A percentile compares a stretch with the other conserved stretches of the same genome.
phyloP scores from a whole-genome alignment of 1,284 basidiomycete genomes.

The Heterobasidion occidentale region DNA sequence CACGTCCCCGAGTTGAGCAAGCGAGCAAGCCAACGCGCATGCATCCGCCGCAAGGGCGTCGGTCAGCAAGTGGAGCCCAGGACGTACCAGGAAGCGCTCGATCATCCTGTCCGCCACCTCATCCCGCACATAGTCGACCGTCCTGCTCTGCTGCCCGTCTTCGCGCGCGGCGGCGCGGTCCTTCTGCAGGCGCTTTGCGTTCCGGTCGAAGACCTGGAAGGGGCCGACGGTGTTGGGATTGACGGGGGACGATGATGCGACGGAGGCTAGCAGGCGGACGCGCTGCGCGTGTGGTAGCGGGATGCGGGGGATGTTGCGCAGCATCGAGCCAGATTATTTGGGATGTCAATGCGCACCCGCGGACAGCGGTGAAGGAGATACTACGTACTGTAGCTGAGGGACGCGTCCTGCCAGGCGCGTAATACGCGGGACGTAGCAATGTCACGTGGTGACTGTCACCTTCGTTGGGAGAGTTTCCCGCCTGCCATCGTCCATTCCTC shows the following conservation, averaged over 20 bases:
- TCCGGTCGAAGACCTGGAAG: constrained; percentile 85
- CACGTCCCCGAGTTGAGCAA: not conserved
- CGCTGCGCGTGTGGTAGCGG: constrained; percentile 6
- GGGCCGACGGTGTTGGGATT: constrained; percentile 41
- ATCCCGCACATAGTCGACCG: constrained; percentile 89
- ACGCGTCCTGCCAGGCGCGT: too few species aligned
- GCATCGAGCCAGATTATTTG: too few species aligned
- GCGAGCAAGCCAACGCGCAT: not conserved
- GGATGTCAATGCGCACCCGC: too few species aligned
- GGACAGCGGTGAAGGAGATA: too few species aligned
- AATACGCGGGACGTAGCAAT: too few species aligned
- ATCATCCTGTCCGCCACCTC: constrained; percentile 88
- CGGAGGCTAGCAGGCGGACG: constrained; percentile 13
- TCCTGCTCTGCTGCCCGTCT: constrained; percentile 54
- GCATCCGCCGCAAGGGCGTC: not conserved
- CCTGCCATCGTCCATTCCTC: too few species aligned
- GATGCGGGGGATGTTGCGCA: not conserved
- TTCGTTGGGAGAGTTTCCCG: too few species aligned
- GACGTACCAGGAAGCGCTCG: constrained; percentile 77
- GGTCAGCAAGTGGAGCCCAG: too few species aligned
- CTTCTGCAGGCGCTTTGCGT: constrained; percentile 76
- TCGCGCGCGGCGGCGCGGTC: constrained; percentile 64
- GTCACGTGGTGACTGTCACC: too few species aligned
- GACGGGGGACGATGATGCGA: constrained; percentile 22
- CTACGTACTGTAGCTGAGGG: too few species aligned